Evolutionary conservation across 495 filamentous ascomycete species (phyloP).

Genomic region (Aspergillus carlsbadensis): DNA sequence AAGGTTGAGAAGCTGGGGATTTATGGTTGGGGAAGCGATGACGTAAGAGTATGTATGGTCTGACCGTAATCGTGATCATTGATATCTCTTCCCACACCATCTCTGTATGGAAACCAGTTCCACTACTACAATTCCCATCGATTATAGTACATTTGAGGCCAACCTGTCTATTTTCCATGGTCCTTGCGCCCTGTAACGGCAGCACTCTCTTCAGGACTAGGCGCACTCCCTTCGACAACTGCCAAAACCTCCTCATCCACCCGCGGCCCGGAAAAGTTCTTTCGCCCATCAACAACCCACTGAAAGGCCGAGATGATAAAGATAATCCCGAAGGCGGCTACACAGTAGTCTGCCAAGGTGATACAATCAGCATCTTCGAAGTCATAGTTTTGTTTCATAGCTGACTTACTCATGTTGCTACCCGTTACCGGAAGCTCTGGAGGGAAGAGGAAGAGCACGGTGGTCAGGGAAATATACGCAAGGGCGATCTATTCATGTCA

Average conservation of each 20-base stretch:
- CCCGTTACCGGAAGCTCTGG: constrained; percentile 63
- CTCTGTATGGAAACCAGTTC: too few relatives aligned
- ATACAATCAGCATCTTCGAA: background rate
- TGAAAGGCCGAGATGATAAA: constrained; percentile 62
- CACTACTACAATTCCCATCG: too few relatives aligned
- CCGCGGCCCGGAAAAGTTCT: constrained; percentile 66
- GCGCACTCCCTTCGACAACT: constrained; percentile 23
- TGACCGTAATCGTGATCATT: background rate
- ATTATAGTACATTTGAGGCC: too few relatives aligned
- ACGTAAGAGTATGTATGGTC: background rate
- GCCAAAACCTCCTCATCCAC: constrained; percentile 47
- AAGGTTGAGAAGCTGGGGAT: constrained; percentile 7
- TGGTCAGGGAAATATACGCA: constrained; percentile 63
- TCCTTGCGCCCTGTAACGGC: background rate
- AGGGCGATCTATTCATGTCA: constrained; percentile 54
- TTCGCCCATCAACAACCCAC: constrained; percentile 72
- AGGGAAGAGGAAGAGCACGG: constrained; percentile 75
- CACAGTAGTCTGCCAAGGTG: constrained; percentile 55
- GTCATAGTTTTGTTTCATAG: background rate
- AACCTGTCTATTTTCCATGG: background rate
- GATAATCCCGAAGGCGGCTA: constrained; percentile 69
- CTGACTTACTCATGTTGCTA: constrained; percentile 65
- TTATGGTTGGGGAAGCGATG: constrained; percentile 3
- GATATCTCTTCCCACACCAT: too few relatives aligned
- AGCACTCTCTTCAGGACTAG: constrained; percentile 7